These are phyloP conservation scores for Populus hybrid DNA, from an alignment of 441 rosid species.

Conservation along the genomic window DNA sequence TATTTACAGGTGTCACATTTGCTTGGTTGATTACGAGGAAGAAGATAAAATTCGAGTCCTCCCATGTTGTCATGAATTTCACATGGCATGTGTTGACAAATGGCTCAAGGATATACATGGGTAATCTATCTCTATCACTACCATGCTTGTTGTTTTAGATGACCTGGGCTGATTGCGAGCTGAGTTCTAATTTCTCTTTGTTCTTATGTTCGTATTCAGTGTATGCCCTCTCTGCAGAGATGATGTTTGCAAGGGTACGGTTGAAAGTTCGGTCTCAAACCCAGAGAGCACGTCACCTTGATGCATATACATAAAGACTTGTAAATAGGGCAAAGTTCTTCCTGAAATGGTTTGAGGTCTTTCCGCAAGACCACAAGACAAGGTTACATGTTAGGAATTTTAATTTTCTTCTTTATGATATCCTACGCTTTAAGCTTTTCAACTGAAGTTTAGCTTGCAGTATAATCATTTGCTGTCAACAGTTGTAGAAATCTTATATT, in stretches of 20 bases:
- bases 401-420: neutral
- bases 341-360: neutral
- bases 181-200: neutral
- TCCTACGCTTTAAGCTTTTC: neutral
- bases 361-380: neutral
- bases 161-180: neutral
- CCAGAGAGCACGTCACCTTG: constrained; percentile 33
- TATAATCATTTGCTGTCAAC: neutral
- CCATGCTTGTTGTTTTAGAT: neutral
- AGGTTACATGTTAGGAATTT: neutral
- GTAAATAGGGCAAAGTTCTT: neutral
- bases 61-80: constrained; percentile 73
- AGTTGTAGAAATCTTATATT: neutral
- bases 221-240: constrained; percentile 68
- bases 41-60: constrained; percentile 64
- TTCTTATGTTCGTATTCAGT: constrained; percentile 26
- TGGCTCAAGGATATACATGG: constrained; percentile 78
- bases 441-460: neutral
- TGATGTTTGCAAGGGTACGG: constrained; percentile 42
- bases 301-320: constrained; percentile 11
- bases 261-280: constrained; percentile 27
- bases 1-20: constrained; percentile 53
- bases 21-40: constrained; percentile 65
- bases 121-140: constrained; percentile 21
- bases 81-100: constrained; percentile 65